These are phyloP conservation scores for Plasmodium vinckei DNA, from an alignment of 169 alveolate species.

Conservation along the genomic window DNA sequence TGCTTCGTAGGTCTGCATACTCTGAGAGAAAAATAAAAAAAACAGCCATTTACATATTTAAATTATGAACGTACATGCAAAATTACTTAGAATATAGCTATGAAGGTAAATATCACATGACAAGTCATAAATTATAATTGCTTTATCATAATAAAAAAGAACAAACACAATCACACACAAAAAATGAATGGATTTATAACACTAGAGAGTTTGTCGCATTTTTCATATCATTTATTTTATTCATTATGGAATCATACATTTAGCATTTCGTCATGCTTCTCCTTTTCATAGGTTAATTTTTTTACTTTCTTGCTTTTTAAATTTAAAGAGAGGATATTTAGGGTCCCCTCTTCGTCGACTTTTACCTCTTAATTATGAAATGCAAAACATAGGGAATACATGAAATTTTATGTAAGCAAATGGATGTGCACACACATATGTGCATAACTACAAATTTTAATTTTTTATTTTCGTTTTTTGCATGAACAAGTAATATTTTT, in stretches of 20 bases:
- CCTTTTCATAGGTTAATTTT: conserved; percentile 42
- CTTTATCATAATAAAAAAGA: too few species aligned
- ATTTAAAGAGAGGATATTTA: conserved; percentile 36
- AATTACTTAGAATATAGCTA: too few species aligned
- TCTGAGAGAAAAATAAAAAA: not conserved
- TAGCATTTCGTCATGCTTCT: conserved; percentile 29
- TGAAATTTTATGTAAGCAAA: not conserved
- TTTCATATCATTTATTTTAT: too few species aligned
- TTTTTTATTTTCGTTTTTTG: too few species aligned
- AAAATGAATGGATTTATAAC: too few species aligned
- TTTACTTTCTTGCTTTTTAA: conserved; percentile 37
- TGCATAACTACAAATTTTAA: not conserved
- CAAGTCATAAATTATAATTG: too few species aligned
- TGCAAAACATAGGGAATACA: not conserved
- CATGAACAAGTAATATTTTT: too few species aligned
- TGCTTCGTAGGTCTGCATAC: conserved; percentile 34
- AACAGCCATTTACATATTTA: not conserved
- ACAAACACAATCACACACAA: too few species aligned
- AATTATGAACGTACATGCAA: not conserved
- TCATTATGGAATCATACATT: conserved; percentile 3
- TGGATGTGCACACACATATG: not conserved
- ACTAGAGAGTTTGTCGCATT: too few species aligned
- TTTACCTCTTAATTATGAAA: conserved; percentile 21
- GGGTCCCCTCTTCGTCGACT: conserved; percentile 36
- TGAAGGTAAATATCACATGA: too few species aligned